Base-by-base conservation (phyloP, 2,329 filamentous ascomycete genomes). In the Aureobasidium sp. region DNA sequence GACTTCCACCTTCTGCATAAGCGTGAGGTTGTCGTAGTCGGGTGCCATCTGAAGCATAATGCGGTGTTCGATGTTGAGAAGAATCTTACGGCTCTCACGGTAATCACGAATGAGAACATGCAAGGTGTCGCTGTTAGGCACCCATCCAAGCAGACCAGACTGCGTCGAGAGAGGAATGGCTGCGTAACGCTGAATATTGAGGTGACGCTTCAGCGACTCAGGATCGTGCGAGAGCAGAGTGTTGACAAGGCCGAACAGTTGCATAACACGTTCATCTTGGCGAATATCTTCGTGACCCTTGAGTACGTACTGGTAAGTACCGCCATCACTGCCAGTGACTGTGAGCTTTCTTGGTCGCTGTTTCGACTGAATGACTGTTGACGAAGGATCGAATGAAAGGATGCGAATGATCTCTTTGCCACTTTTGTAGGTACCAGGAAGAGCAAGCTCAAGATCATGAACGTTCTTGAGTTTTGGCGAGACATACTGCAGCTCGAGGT, bases 11-110 rank as follows among this genome's bases (percentile, higher is more conserved):
- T 99, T 99, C 73, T 99, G 95, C 94, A 99, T 97, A 39, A 99
- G 84, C 0, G 95, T 97, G 51, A 99, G 85, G 70, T 96, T 97
- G 72, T 99, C 94, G 71, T 97, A 99, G 73, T 99, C 94, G 0
- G 94, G 95, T 27, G 94, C 94, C 94, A 99, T 99, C 75, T 99
- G 95, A 62, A 99, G 80, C 94, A 99, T 99, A 74, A 99, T 99
- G 47, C 95, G 89, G 73, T 99, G 94, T 77, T 99, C 94, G 66
- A 99, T 99, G 72, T 99, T 99, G 67, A 99, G 87, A 42, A 99
- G 79, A 67, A 99, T 99, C 78, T 97, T 96, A 61, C 94, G 87
- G 68, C 89, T 96, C 75, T 99, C 95, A 65, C 94, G 89, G 73
- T 99, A 99, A 73, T 99, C 94, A 66, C 94, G 86, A 70, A 99